Conservation (phyloP, 2,329 filamentous ascomycete species). For the Neurospora sp. region DNA sequence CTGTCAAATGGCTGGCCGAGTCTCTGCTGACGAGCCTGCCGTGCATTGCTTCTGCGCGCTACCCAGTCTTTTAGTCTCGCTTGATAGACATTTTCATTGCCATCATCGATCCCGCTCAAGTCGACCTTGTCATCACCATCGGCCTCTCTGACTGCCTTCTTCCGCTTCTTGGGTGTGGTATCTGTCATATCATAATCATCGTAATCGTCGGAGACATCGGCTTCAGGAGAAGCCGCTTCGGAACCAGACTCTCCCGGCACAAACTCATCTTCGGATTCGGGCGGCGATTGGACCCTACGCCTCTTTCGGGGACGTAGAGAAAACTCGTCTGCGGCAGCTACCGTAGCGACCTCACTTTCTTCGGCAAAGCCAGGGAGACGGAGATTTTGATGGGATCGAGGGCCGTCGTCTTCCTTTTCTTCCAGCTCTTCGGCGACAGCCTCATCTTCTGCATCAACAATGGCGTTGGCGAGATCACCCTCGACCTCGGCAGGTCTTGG, state of each 20-base stretch:
- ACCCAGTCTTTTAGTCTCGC: conserved; percentile 68
- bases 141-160: conserved; percentile 27
- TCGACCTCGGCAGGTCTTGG: conserved; percentile 51
- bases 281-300: conserved; percentile 29
- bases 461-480: conserved; percentile 64
- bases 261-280: conserved; percentile 37
- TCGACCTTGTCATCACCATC: conserved; percentile 34
- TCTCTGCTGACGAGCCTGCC: conserved; percentile 25
- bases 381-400: conserved; percentile 61
- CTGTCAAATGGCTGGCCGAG: conserved; percentile 27
- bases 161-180: conserved; percentile 27
- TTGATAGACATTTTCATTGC: conserved; percentile 75
- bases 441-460: conserved; percentile 77
- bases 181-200: conserved; percentile 31
- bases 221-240: conserved; percentile 21
- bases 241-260: conserved; percentile 18
- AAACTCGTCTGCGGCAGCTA: conserved; percentile 41
- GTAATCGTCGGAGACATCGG: conserved; percentile 24
- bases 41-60: conserved; percentile 34
- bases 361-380: conserved; percentile 63
- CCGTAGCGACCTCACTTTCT: conserved; percentile 27
- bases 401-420: conserved; percentile 33
- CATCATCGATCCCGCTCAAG: conserved; percentile 66
- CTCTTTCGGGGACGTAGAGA: conserved; percentile 51
- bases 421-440: conserved; percentile 40